These are phyloP conservation scores for Vitis labrusca DNA, from an alignment of 164 flowering plant genomes.

Conservation along the genomic window DNA sequence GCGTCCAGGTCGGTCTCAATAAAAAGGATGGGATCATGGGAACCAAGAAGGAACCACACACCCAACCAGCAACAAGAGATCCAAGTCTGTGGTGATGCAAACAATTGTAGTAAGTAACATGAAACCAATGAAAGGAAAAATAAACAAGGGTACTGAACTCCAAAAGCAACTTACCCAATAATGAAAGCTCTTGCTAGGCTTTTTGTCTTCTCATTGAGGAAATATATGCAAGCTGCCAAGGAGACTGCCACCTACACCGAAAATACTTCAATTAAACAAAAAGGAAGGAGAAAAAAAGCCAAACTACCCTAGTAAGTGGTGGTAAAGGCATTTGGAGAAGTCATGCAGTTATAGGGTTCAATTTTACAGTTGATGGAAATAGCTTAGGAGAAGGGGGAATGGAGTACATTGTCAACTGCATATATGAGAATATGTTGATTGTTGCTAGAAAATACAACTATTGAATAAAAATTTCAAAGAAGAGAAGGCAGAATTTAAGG, in stretches of 20 bases:
- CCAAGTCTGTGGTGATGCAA: constrained; percentile 53
- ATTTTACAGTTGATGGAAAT: too few relatives aligned
- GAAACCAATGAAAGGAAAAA: background rate
- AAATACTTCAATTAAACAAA: background rate
- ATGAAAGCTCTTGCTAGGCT: constrained; percentile 71
- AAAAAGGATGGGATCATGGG: constrained; percentile 70
- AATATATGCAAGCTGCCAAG: constrained; percentile 87
- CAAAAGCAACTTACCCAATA: constrained; percentile 57
- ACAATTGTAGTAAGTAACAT: background rate
- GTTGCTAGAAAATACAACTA: too few relatives aligned
- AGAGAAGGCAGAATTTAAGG: too few relatives aligned
- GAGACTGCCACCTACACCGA: constrained; percentile 79
- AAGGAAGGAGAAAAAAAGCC: background rate
- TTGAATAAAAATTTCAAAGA: too few relatives aligned
- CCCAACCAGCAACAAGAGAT: constrained; percentile 82
- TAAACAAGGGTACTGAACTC: background rate
- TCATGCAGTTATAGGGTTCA: too few relatives aligned
- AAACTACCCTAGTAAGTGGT: too few relatives aligned
- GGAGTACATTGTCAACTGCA: too few relatives aligned
- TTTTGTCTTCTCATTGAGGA: constrained; percentile 89
- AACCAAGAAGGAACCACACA: constrained; percentile 70
- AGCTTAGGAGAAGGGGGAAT: too few relatives aligned
- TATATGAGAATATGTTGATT: too few relatives aligned
- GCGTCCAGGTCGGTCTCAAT: constrained; percentile 80
- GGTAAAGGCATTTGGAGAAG: too few relatives aligned